phyloP scores from a whole-genome alignment of 352 stramenopile genomes.

The Phytopythium ostracodes region DNA sequence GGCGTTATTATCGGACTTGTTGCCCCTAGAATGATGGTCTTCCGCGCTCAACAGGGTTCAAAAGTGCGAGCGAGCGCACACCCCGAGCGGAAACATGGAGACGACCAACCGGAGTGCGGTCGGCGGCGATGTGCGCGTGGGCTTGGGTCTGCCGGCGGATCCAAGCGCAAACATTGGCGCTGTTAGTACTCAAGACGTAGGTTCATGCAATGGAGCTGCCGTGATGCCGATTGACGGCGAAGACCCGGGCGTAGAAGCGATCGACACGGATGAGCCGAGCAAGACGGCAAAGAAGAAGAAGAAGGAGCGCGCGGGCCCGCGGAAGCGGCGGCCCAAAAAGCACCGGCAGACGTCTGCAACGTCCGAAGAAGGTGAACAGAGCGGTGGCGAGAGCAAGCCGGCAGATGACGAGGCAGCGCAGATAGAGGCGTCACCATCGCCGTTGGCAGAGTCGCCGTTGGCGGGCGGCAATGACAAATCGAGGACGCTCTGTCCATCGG shows the following conservation, averaged over 20 bases:
- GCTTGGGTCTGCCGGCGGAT: no score
- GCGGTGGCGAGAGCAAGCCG: neutral
- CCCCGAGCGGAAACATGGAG: neutral
- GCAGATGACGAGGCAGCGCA: neutral
- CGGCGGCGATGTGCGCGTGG: no score
- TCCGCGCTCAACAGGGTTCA: neutral
- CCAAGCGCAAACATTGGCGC: neutral
- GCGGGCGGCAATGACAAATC: neutral
- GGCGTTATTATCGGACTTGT: neutral
- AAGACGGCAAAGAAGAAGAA: conserved; percentile 9
- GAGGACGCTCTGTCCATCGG: neutral
- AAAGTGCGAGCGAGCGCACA: neutral
- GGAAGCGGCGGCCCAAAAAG: conserved; percentile 67
- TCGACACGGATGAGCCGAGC: neutral
- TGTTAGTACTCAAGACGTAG: neutral
- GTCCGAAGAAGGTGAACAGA: neutral
- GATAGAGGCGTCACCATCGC: neutral
- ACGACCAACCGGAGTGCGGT: neutral
- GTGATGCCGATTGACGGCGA: neutral
- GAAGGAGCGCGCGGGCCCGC: conserved; percentile 53
- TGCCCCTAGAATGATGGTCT: neutral
- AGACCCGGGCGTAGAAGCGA: neutral
- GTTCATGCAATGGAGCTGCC: neutral
- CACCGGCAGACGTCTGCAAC: conserved; percentile 11
- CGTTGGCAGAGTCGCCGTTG: neutral